Evolutionary conservation across 305 asterid species (phyloP).

Genomic region (Plantago lanceolata): DNA sequence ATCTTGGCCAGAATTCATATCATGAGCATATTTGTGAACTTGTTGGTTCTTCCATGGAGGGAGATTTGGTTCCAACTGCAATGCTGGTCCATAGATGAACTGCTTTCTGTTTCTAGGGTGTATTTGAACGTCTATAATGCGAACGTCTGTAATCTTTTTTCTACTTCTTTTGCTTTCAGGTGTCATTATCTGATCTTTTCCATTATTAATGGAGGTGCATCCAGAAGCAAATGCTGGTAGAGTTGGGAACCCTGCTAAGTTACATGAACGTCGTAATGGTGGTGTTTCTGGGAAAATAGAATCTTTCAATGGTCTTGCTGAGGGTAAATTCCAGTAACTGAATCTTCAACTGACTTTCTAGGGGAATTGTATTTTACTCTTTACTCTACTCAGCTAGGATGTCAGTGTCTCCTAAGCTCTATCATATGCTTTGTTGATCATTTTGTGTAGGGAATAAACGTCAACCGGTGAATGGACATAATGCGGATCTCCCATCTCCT

Average conservation of each 20-base stretch:
- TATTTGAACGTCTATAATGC: too few species aligned
- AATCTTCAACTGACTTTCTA: too few species aligned
- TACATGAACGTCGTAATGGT: constrained; percentile 15
- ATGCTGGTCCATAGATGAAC: too few species aligned
- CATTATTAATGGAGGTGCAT: constrained; percentile 18
- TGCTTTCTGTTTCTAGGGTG: too few species aligned
- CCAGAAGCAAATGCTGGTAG: constrained; percentile 8
- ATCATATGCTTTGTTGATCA: constrained; percentile 12
- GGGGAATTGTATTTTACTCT: not conserved
- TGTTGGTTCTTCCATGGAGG: too few species aligned
- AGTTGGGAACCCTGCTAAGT: constrained; percentile 9
- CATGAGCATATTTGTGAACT: too few species aligned
- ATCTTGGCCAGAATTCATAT: too few species aligned
- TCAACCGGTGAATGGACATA: constrained; percentile 45
- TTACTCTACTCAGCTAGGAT: too few species aligned
- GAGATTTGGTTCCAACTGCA: too few species aligned
- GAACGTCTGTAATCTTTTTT: not conserved
- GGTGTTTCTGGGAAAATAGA: constrained; percentile 23
- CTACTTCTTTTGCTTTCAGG: constrained; percentile 13
- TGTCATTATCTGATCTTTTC: not conserved
- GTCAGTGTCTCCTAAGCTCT: not conserved
- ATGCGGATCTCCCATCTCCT: constrained; percentile 45
- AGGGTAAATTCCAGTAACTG: constrained; percentile 7
- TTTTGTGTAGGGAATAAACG: constrained; percentile 38
- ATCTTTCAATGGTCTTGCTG: constrained; percentile 21